Base-by-base conservation (phyloP, 2,329 filamentous ascomycete species). In the Clonostachys solani region DNA sequence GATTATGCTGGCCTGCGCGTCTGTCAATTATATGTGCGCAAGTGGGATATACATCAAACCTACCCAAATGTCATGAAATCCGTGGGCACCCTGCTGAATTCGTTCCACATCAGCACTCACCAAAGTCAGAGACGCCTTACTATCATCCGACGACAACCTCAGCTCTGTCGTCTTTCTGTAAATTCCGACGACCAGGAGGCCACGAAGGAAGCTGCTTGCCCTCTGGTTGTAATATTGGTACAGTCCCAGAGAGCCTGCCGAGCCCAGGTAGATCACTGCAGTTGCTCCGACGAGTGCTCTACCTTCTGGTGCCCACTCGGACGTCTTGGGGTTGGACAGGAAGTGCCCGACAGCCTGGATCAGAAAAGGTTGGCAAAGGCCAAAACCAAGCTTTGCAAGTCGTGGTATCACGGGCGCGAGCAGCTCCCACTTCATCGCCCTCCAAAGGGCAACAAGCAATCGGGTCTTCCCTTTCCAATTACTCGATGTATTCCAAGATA, bases 41-140 rank as follows among this genome's bases (percentile, higher is more conserved):
- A 79, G 46, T 5, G 55, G 66, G 5, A 73, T 64, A 49, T 78
- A 67, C 1, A 75, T 49, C 1, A 60, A 45, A 36, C 56, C 65
- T 0, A 62, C 67, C 71, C 70, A 74, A 5, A 67, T 48, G 23
- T 73, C 66, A 42, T 75, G 74, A 29, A 72, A 47, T 2, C 47
- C 52, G 5, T 54, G 47, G 5, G 63, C 56, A 1, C 67, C 72
- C 1, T 53, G 42, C 3, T 61, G 54, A 4, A 75, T 65, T 6
- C 66, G 61, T 48, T 75, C 72, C 9, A 75, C 59, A 43, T 78
- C 74, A 5, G 69, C 65, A 47, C 64, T 72, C 72, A 77, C 77
- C 4, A 76, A 59, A 0, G 73, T 75, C 40, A 77, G 51, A 0
- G 71, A 63, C 0, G 69, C 66, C 4, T 66, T 61, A n/a, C 71